phyloP scores from a whole-genome alignment of 176 grass and related monocot species.

The Lolium multiflorum region DNA sequence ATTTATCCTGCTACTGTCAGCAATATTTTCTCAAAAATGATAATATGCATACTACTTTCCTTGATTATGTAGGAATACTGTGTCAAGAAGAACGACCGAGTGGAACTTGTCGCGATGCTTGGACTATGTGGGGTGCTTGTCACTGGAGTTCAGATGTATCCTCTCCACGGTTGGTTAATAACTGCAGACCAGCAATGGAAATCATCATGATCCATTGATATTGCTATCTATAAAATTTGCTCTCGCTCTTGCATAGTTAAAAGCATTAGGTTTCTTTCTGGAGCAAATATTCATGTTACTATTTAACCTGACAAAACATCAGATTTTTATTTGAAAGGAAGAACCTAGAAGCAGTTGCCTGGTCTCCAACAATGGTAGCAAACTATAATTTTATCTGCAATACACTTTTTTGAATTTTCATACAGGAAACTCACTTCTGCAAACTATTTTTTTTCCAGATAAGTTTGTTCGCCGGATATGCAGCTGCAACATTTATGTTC shows the following conservation, averaged over 20 bases:
- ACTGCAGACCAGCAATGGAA: background rate
- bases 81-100: conserved; percentile 73
- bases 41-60: conserved; percentile 19
- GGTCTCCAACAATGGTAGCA: conserved; percentile 62
- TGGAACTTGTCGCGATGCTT: conserved; percentile 79
- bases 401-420: conserved; percentile 29
- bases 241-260: conserved; percentile 21
- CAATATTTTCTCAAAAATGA: conserved; percentile 26
- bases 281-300: conserved; percentile 21
- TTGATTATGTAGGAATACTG: conserved; percentile 61
- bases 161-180: conserved; percentile 26
- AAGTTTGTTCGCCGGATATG: conserved; percentile 53
- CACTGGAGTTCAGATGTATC: conserved; percentile 73
- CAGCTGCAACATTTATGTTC: conserved; percentile 47
- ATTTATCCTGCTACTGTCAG: conserved; percentile 4
- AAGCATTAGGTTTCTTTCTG: background rate
- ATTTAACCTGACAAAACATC: conserved; percentile 31
- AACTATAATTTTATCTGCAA: conserved; percentile 15
- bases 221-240: background rate
- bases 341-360: conserved; percentile 54
- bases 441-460: conserved; percentile 40
- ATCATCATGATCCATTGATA: conserved; percentile 14
- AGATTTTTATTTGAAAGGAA: conserved; percentile 69
- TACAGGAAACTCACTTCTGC: conserved; percentile 35
- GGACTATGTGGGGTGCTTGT: conserved; percentile 66